Evolutionary conservation across 345 rosid species (phyloP).

Genomic region (Mangifera indica): DNA sequence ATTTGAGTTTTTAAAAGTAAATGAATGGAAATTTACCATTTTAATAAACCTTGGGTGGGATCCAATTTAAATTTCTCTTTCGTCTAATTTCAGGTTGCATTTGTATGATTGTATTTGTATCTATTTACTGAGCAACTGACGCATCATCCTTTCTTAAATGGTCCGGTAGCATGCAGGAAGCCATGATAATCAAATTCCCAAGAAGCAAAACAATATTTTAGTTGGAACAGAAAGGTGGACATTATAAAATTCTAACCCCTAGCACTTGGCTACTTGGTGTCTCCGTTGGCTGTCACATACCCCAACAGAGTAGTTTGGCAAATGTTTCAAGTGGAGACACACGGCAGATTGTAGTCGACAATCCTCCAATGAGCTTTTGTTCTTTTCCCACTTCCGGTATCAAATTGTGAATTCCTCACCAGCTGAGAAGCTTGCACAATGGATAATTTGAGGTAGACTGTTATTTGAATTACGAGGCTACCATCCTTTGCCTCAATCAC

Average conservation of each 20-base stretch:
- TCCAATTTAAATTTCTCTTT: background rate
- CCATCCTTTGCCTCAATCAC: too few relatives aligned
- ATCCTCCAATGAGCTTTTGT: conserved; percentile 46
- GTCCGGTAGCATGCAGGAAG: background rate
- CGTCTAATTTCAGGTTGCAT: background rate
- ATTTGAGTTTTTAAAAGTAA: too few relatives aligned
- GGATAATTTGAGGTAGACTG: too few relatives aligned
- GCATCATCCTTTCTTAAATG: background rate
- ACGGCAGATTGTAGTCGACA: conserved; percentile 35
- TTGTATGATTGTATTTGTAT: background rate
- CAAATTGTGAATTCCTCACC: conserved; percentile 27
- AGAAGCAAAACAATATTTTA: background rate
- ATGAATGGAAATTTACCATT: too few relatives aligned
- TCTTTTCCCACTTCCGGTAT: conserved; percentile 32
- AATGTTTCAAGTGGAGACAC: conserved; percentile 36
- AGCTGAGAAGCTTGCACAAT: conserved; percentile 44
- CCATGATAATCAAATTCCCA: background rate
- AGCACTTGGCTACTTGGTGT: conserved; percentile 24
- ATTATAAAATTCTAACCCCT: conserved; percentile 13
- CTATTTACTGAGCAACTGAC: background rate
- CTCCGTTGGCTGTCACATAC: conserved; percentile 28
- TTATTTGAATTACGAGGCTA: too few relatives aligned
- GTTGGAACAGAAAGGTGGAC: background rate
- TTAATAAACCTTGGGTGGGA: too few relatives aligned
- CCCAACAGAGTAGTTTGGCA: conserved; percentile 45